Base-by-base conservation (phyloP, 2,329 filamentous ascomycete genomes). In the Cadophora malorum region DNA sequence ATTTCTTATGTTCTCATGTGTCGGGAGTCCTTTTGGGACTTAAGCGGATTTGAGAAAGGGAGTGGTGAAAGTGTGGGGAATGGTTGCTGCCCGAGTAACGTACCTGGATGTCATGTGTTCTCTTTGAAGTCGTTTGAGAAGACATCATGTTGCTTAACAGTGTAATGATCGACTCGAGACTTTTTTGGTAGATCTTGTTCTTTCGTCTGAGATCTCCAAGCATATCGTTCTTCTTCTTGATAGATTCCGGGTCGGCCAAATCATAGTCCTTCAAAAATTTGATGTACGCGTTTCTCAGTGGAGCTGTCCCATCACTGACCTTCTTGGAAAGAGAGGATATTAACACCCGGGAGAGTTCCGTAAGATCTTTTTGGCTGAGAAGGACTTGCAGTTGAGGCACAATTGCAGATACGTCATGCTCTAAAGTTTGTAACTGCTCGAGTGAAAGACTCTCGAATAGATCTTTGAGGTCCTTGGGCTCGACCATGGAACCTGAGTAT, bases 41-140 rank as follows among this genome's bases (percentile, higher is more conserved):
- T n/a, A n/a, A n/a, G n/a, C n/a, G n/a, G n/a, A n/a, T n/a, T n/a
- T n/a, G n/a, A n/a, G n/a, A n/a, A n/a, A n/a, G n/a, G n/a, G n/a
- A n/a, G n/a, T n/a, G n/a, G n/a, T n/a, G n/a, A n/a, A n/a, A n/a
- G n/a, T n/a, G n/a, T n/a, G n/a, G 28, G 28, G 28, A 28, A 28
- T 28, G 28, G 28, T 3, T 28, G 5, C 28, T 28, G 28, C 28
- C 28, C 28, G 28, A 28, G 28, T 28, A 28, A 28, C 28, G 28
- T 28, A 28, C 28, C 28, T 76, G 72, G n/a, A 76, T 47, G 55
- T 76, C 74, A 49, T 76, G 72, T 21, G 72, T 75, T 63, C 74
- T 63, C 67, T 75, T 76, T 9, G 74, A 76, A 9, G 73, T 76
- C 23, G 70, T 74, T 63, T 74, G 74, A 19, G 74, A 70, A 41